A percentile compares a stretch with the other conserved stretches of the same genome.
phyloP scores from a whole-genome alignment of 345 rosid species.

The Aurinia saxatilis region DNA sequence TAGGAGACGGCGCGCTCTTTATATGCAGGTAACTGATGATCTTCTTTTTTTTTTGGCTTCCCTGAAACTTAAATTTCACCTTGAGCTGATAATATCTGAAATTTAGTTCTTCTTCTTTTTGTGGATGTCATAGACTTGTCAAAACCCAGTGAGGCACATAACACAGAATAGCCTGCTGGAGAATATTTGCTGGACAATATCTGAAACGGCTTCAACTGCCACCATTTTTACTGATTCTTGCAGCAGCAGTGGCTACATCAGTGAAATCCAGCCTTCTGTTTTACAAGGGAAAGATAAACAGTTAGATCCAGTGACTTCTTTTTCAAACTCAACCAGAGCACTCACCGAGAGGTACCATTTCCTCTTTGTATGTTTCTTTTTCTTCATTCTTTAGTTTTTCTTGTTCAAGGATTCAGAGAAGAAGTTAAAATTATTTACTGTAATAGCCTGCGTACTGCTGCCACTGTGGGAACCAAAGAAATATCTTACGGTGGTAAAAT shows the following conservation, averaged over 20 bases:
- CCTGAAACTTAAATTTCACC: not conserved
- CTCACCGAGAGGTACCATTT: slow-evolving; percentile 63
- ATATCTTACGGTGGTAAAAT: slow-evolving; percentile 12
- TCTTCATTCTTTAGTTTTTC: not conserved
- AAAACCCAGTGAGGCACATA: slow-evolving; percentile 69
- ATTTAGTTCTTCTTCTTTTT: not conserved
- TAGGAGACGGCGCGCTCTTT: slow-evolving; percentile 70
- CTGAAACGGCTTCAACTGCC: slow-evolving; percentile 77
- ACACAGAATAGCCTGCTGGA: slow-evolving; percentile 81
- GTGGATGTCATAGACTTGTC: slow-evolving; percentile 57
- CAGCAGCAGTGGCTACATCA: slow-evolving; percentile 38
- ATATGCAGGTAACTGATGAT: slow-evolving; percentile 56
- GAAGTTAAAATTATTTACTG: not conserved
- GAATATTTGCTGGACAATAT: slow-evolving; percentile 87
- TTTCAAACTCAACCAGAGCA: slow-evolving; percentile 66
- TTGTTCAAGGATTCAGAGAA: not conserved
- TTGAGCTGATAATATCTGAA: not conserved
- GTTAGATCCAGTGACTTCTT: slow-evolving; percentile 64
- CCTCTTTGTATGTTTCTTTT: slow-evolving; percentile 7
- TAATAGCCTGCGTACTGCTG: not conserved
- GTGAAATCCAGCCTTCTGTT: slow-evolving; percentile 39
- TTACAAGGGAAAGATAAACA: slow-evolving; percentile 44
- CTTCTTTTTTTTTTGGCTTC: not conserved
- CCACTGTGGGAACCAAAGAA: not conserved
- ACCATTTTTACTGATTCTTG: slow-evolving; percentile 64